phyloP scores from a whole-genome alignment of 139 green algal genomes.

The Gonium pectorale region DNA sequence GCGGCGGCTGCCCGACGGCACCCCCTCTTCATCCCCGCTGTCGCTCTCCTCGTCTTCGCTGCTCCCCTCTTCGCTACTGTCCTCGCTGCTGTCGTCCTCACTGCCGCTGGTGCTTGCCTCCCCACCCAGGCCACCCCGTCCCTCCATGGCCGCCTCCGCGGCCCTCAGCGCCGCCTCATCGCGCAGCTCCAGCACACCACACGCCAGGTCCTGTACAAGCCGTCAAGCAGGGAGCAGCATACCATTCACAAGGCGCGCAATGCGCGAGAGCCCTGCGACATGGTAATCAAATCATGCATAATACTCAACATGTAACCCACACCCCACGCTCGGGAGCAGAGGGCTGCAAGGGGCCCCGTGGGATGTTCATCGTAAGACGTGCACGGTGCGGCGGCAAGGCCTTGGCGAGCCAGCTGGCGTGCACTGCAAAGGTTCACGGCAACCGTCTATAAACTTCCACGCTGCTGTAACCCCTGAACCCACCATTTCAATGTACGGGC shows the following conservation, averaged over 20 bases:
- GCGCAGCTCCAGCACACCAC: constrained; percentile 57
- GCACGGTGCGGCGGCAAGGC: no score
- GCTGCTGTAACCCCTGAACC: neutral
- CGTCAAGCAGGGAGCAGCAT: no score
- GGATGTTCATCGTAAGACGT: no score
- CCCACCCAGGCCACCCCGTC: neutral
- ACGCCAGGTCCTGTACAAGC: constrained; percentile 63
- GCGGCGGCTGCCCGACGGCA: neutral
- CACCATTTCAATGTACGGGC: constrained; percentile 55
- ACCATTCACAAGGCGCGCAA: no score
- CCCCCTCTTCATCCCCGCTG: neutral
- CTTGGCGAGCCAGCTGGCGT: no score
- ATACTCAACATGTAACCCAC: no score
- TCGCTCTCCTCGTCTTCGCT: neutral
- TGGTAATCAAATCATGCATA: no score
- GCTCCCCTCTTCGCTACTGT: neutral
- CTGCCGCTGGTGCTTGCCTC: neutral
- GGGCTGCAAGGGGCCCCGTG: no score
- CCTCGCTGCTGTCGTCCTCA: neutral
- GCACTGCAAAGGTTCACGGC: no score
- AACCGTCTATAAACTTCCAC: no score
- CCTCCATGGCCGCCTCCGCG: constrained; percentile 50
- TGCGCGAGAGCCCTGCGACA: no score
- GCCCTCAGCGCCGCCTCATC: constrained; percentile 52
- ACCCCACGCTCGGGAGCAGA: no score